Base-by-base conservation (phyloP, 1,284 basidiomycete species). In the Austroboletus rostrupii region DNA sequence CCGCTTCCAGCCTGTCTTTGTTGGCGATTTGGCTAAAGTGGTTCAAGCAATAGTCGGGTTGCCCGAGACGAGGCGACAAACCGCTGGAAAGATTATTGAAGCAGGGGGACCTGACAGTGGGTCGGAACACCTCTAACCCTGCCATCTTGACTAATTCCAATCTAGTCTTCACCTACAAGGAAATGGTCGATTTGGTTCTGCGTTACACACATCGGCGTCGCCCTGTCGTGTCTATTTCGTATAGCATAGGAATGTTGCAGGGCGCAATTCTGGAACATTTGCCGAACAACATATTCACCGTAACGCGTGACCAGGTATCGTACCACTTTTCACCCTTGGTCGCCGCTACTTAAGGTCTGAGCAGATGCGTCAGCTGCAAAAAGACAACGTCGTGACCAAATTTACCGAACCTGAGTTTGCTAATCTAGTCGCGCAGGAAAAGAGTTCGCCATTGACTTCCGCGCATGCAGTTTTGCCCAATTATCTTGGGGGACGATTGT, bases 1-100 rank as follows among this genome's bases (percentile, higher is more conserved):
- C 3, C 70, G 66, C 31, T 87, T 88, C 61, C 86, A 87, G 53
- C 83, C 85, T 17, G 80, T 88, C 9, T 87, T 80, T 59, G 83
- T 79, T 1, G 81, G 76, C 2, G 85, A 89, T 60, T 59, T 89
- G 26, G 83, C 80, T 6, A 68, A 72, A 23, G 73, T 77, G 3
- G 74, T 87, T 5, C 83, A 85, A 59, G 72, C 84, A 14, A 72
- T 82, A 44, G 73, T 78, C 5, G 71, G 81, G 49, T 65, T 73
- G 19, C 69, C 78, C 50, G 65, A 70, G n/a, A 67, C 77, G 0
- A 62, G 71, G 31, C 58, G 66, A 11, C 55, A 60, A 10, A 71
- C 80, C 4, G 66, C 71, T 36, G 83, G 83, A 13, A 81, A 79
- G 59, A 73, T 82, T 9, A 73, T 87, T 38, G 84, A 88, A 65